These are phyloP conservation scores for Vaccinium corymbosum DNA, from an alignment of 148 eudicot species.

Conservation along the genomic window DNA sequence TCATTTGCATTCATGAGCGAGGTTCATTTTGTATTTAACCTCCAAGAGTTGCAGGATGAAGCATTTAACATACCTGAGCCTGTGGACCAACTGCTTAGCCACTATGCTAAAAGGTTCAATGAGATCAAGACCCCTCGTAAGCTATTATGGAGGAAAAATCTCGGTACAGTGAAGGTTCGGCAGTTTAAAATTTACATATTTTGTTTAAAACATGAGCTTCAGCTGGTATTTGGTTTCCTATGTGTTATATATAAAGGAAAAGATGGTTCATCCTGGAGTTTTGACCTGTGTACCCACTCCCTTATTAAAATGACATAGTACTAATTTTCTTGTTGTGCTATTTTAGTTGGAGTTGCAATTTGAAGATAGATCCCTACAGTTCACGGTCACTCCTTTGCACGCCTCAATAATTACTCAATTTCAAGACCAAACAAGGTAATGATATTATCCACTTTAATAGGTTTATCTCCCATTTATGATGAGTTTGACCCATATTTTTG, in stretches of 20 bases:
- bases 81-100: slow-evolving; percentile 69
- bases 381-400: slow-evolving; percentile 84
- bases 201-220: not conserved
- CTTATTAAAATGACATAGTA: not conserved
- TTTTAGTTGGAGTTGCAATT: slow-evolving; percentile 88
- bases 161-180: slow-evolving; percentile 92
- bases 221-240: slow-evolving; percentile 10
- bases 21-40: not conserved
- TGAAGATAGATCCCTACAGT: slow-evolving; percentile 66
- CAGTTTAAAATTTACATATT: not conserved
- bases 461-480: slow-evolving; percentile 4
- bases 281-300: not conserved
- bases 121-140: slow-evolving; percentile 95
- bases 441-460: not conserved
- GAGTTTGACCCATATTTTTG: slow-evolving; percentile 9
- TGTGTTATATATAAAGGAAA: not conserved
- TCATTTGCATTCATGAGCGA: slow-evolving; percentile 7
- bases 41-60: slow-evolving; percentile 59
- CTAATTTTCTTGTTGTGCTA: not conserved
- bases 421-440: slow-evolving; percentile 75
- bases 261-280: too few species aligned
- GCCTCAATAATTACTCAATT: slow-evolving; percentile 86
- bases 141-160: slow-evolving; percentile 93
- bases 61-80: slow-evolving; percentile 57
- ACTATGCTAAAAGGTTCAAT: slow-evolving; percentile 87